Evolutionary conservation across 352 stramenopile species (phyloP).

Genomic region (Globisporangium cystogenes): DNA sequence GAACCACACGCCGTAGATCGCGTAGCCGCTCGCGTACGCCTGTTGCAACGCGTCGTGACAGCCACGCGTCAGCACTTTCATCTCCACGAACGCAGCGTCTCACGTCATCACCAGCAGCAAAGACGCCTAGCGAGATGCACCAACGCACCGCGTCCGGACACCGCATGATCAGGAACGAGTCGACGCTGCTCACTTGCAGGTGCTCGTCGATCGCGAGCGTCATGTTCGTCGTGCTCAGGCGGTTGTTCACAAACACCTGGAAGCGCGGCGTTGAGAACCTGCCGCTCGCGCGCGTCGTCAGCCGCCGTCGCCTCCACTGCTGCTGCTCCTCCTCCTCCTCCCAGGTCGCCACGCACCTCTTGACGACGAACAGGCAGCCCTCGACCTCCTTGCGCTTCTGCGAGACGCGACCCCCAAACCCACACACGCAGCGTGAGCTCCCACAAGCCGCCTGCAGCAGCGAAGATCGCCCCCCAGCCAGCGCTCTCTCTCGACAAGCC

Average conservation of each 20-base stretch:
- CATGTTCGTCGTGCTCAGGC: slow-evolving; percentile 86
- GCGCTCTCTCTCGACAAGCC: neutral
- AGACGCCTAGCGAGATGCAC: neutral
- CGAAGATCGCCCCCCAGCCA: no score
- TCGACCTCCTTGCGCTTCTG: slow-evolving; percentile 87
- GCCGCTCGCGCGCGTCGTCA: no score
- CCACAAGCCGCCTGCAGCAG: no score
- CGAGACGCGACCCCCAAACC: neutral
- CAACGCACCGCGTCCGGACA: slow-evolving; percentile 45
- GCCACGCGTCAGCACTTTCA: neutral
- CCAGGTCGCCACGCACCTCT: slow-evolving; percentile 29
- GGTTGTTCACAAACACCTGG: slow-evolving; percentile 88
- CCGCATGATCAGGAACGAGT: slow-evolving; percentile 83
- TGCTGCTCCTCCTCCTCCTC: neutral
- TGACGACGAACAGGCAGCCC: slow-evolving; percentile 81
- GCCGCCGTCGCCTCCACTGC: no score
- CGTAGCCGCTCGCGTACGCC: slow-evolving; percentile 51
- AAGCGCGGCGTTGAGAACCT: slow-evolving; percentile 74
- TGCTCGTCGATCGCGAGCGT: slow-evolving; percentile 61
- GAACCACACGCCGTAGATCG: slow-evolving; percentile 87
- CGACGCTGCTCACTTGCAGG: slow-evolving; percentile 77
- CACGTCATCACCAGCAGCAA: neutral
- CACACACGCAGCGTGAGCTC: neutral
- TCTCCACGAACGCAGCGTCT: no score
- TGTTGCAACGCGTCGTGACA: slow-evolving; percentile 6